These are phyloP conservation scores for Metarhizium humberi DNA, from an alignment of 2,329 filamentous ascomycete genomes.

Conservation along the genomic window DNA sequence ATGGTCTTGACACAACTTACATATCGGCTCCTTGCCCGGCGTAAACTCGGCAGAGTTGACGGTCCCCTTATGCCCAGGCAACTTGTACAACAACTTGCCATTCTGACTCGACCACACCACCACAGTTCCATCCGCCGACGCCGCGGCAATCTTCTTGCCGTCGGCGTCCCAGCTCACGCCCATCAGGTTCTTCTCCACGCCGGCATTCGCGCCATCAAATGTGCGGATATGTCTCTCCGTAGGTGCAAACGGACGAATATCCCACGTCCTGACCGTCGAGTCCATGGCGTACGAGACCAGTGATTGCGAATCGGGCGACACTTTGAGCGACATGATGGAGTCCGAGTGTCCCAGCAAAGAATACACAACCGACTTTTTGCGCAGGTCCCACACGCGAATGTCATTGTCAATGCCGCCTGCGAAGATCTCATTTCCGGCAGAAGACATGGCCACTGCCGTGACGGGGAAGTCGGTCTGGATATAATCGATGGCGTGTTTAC, in stretches of 20 bases:
- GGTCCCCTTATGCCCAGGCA: constrained; percentile 89
- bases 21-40: constrained; percentile 72
- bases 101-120: constrained; percentile 83
- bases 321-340: constrained; percentile 77
- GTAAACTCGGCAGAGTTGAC: constrained; percentile 94
- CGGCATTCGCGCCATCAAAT: constrained; percentile 83
- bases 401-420: constrained; percentile 94
- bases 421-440: constrained; percentile 92
- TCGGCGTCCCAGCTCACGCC: constrained; percentile 82
- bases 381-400: constrained; percentile 93
- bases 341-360: constrained; percentile 84
- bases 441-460: constrained; percentile 82
- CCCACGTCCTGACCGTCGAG: constrained; percentile 89
- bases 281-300: constrained; percentile 91
- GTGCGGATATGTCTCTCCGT: constrained; percentile 76
- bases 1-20: constrained; percentile 46
- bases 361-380: constrained; percentile 84
- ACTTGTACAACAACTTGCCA: constrained; percentile 88
- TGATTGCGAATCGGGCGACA: constrained; percentile 90
- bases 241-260: constrained; percentile 89
- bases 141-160: constrained; percentile 79
- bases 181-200: constrained; percentile 85
- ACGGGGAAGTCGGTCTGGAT: constrained; percentile 88
- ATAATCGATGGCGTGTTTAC: constrained; percentile 79
- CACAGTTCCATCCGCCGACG: constrained; percentile 82